Base-by-base conservation (phyloP, 2,329 filamentous ascomycete species). In the Elsinoe fawcettii region DNA sequence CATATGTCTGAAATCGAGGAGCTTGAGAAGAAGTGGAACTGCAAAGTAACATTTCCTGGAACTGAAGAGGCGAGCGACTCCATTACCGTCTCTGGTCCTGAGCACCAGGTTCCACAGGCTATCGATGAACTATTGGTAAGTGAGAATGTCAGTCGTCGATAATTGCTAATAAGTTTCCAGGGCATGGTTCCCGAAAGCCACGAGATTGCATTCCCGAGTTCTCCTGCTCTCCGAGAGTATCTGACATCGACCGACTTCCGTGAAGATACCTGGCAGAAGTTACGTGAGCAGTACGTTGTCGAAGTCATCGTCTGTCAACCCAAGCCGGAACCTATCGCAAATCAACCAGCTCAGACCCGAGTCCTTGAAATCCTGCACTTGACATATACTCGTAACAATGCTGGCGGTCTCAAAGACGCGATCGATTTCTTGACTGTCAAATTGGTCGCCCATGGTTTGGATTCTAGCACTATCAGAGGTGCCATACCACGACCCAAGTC, bases 1-100 rank as follows among this genome's bases (percentile, higher is more conserved):
- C 89, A 91, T 59, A 85, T 97, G 62, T 78, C 82, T 44, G 89
- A 96, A 67, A 90, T 99, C 58, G 92, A 97, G 63, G 89, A 93
- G 65, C 80, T 99, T 54, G 93, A 99, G 77, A 95, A 95, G 79
- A 96, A 96, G 75, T 97, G 91, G 87, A 97, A 97, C 72, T 99
- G 93, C 84, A 97, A 97, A 77, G 95, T 99, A 68, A 88, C 90
- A 64, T 99, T 99, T 70, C 93, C 93, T 6, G 96, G 91, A 74
- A 97, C 93, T 8, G 93, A 99, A 71, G 88, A 95, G 73, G 93
- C 93, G 20, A 97, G 92, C 70, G 93, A 99, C 67, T 87, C 95
- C 67, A 90, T 99, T 55, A 95, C 87, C 16, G 90, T 99, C 59
- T 96, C 90, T 60, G 93, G 93, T 3, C 93, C 93, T 51, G 92